Evolutionary conservation across 1,139 yeast genomes (phyloP), one percentile per base, ranked within the genome.

Genomic region (Saccharomycopsis hybrid): DNA sequence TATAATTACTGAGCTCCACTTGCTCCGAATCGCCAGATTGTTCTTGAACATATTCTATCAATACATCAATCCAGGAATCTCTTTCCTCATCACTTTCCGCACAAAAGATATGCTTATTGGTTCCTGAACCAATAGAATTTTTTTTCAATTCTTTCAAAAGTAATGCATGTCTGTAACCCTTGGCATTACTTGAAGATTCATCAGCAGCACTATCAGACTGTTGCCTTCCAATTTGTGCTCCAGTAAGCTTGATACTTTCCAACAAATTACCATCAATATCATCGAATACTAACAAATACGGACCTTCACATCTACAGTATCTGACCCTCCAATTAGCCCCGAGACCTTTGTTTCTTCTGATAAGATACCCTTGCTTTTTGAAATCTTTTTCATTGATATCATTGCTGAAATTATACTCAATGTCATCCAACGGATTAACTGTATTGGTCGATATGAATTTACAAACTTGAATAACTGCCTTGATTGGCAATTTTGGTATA

Each of bases 31-130:
- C 52, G 13, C 29, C 29, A 9, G 41, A 37, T 7, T 31, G 9
- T 11, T 46, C 49, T 30, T 44, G 54, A 3, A 65, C 63, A 48
- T 71, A 70, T 53, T 77, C 82, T 41, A 81, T 71, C 56, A 85
- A 66, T 1, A 78, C 73, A 25, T 77, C 72, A 30, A 84, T 77
- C 96, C 96, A 86, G 3, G 73, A 73, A 58, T 86, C 95, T 50
- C 96, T 76, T 59, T 88, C 96, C 35, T 71, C 73, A 49, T 85
- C 87, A 1, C 85, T 78, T 63, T 89, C 96, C 2, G 95, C 88
- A 65, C 95, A 88, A 54, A 89, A 74, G 48, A 82, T 77, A 63
- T 85, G 89, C 53, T 80, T 81, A 1, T 78, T 75, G 1, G 78
- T 70, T 25, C 74, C 69, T 1, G 82, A 73, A n/a, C 77, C 66